Evolutionary conservation across 176 grass and related monocot species (phyloP).

Genomic region (Triticum urartu): DNA sequence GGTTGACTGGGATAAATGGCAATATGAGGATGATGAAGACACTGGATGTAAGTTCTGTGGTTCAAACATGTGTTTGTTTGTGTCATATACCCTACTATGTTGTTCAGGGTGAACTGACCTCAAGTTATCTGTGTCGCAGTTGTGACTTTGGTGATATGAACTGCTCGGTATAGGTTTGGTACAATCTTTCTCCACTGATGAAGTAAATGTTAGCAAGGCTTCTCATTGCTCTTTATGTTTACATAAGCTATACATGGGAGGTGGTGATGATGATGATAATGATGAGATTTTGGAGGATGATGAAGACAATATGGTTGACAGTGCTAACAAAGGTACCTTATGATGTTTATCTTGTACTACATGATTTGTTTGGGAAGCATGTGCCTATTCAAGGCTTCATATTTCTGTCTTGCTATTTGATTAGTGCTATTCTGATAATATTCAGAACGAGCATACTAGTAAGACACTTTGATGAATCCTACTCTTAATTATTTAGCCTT

Average conservation of each 20-base stretch:
- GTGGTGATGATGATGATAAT: slow-evolving; percentile 49
- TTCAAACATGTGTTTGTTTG: slow-evolving; percentile 7
- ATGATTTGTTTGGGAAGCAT: background rate
- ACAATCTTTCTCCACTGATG: background rate
- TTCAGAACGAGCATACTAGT: background rate
- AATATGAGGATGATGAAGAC: slow-evolving; percentile 89
- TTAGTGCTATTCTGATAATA: background rate
- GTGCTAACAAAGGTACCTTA: slow-evolving; percentile 40
- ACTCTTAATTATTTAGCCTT: background rate
- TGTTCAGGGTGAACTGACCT: background rate
- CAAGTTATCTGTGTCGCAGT: slow-evolving; percentile 33
- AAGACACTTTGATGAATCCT: background rate
- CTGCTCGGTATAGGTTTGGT: slow-evolving; percentile 63
- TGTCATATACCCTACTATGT: background rate
- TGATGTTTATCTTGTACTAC: background rate
- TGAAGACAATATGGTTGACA: slow-evolving; percentile 49
- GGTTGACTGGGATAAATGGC: slow-evolving; percentile 99
- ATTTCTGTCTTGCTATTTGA: background rate
- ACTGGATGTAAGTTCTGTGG: slow-evolving; percentile 44
- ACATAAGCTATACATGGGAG: slow-evolving; percentile 78
- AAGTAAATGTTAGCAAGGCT: background rate
- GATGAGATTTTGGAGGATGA: slow-evolving; percentile 52
- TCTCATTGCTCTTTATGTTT: slow-evolving; percentile 35
- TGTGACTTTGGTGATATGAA: slow-evolving; percentile 78
- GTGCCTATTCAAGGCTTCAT: background rate